Base-by-base conservation (phyloP, 1,284 basidiomycete species). In the Cutaneotrichosporon mucoides region DNA sequence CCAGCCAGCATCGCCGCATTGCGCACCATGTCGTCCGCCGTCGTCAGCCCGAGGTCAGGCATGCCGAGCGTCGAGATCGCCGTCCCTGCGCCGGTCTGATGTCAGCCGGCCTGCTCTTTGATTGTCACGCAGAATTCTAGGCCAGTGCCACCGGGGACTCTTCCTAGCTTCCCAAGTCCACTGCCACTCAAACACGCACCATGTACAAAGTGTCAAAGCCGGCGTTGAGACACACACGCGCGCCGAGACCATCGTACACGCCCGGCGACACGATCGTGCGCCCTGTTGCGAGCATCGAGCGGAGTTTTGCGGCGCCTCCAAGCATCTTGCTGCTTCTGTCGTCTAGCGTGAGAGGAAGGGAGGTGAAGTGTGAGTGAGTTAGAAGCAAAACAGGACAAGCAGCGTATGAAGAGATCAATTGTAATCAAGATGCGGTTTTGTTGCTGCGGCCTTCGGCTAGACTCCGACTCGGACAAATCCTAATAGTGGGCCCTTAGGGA, bases 211-310 rank as follows among this genome's bases (percentile, higher is more conserved):
- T 89, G 36, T 83, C 81, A 69, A 89, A 89, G 47, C 88, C 88
- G 46, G 87, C 85, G 74, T 89, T 86, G 10, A 90, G 78, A 6
- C 88, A 88, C 64, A 87, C 86, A 33, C 88, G 83, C 5, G 88
- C 88, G 66, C 85, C 87, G 73, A 90, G 89, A 54, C 88, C 88
- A 64, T 90, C 88, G 67, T 87, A 90, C 46, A 90, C 88, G 56
- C 88, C 88, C 6, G 88, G 88, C 2, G 87, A 53, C 3, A 60
- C 55, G 46, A 60, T 50, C 7, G 58, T 55, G 45, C 45, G 45
- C 13, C 46, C 42, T 42, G 51, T 41, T 5, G 34, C 34, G 33
- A 60, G 48, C 48, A 55, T 44, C 6, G 24, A 43, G 15, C 58
- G 58, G 38, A 60, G 45, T 33, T 50, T 55, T 1, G 53, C 58